Conservation (phyloP, 192 early-diverging fungal species). For the Linnemannia schmuckeri region DNA sequence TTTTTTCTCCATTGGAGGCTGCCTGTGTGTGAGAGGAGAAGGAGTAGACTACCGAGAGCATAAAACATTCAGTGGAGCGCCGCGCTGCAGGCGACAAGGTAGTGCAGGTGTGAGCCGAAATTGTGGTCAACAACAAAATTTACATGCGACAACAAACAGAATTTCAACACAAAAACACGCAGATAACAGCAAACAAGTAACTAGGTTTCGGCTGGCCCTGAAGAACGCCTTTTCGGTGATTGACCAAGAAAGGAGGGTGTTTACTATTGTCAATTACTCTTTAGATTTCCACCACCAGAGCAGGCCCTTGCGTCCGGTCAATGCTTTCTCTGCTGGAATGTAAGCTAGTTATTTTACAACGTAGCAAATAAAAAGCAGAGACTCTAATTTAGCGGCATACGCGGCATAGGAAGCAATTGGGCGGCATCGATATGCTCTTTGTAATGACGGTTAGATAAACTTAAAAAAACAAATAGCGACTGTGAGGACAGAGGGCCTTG, state of each 20-base stretch:
- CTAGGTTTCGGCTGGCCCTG: background rate
- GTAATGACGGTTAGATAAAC: background rate
- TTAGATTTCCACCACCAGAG: background rate
- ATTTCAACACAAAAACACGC: no score
- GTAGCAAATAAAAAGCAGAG: background rate
- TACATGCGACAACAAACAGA: background rate
- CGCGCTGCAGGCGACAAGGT: background rate
- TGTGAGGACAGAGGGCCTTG: no score
- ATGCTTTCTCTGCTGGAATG: background rate
- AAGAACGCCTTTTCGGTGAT: background rate
- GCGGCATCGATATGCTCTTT: background rate
- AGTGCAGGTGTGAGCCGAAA: background rate
- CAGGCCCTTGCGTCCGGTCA: background rate
- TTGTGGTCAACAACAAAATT: background rate
- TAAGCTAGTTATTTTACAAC: background rate
- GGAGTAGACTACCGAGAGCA: no score
- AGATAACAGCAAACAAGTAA: no score
- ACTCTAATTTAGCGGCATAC: background rate
- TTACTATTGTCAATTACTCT: no score
- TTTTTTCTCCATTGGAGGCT: no score
- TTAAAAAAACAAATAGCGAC: no score
- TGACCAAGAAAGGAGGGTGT: background rate
- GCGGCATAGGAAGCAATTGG: background rate
- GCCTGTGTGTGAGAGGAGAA: background rate
- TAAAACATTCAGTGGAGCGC: background rate